Base-by-base conservation (phyloP, 768 basidiomycete genomes). In the Mycena epipterygia region DNA sequence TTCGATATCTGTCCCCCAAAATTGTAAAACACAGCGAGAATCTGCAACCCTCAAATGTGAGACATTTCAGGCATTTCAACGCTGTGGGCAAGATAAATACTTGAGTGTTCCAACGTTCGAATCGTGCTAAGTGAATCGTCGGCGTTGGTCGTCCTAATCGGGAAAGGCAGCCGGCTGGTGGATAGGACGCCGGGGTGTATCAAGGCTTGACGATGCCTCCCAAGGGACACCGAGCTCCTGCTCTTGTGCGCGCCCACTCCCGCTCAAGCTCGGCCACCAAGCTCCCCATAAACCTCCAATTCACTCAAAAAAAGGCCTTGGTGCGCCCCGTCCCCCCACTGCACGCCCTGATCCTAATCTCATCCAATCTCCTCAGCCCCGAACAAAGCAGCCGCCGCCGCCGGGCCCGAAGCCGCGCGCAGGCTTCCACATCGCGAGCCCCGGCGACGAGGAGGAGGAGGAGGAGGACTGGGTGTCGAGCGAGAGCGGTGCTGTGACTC, bases 401-500 rank as follows among this genome's bases (percentile, higher is more conserved):
- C 81, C 16, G 82, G 80, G 73, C 77, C 80, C 14, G 90, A 89
- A 76, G 76, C 81, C 27, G 41, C 72, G 72, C 21, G 30, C 65
- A 3, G 90, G 88, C 6, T 93, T 93, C 75, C 87, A 88, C 16
- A 84, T 92, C 65, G 84, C 90, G 12, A 87, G 84, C 58, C 81
- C 87, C 33, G 82, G 80, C 44, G 85, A 71, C 32, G 80, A 82
- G 27, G 83, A 83, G 19, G 81, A 82, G 16, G 71, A 75, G 32
- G 86, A 84, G 42, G 86, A 84, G 16, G 89, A 89, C 67, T 91
- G 92, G 14, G 91, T 92, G 1, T 94, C 93, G 30, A 93, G 90
- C 77, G 92, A 92, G 79, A 93, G 92, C 75, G 93, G 91, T 9
- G 90, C 88, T 0, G 91, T 82, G 0, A 94, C 93, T 2, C 93